These are phyloP conservation scores for Blastobotrys raffinosifermentans DNA, from an alignment of 1,139 yeast species.

Conservation along the genomic window DNA sequence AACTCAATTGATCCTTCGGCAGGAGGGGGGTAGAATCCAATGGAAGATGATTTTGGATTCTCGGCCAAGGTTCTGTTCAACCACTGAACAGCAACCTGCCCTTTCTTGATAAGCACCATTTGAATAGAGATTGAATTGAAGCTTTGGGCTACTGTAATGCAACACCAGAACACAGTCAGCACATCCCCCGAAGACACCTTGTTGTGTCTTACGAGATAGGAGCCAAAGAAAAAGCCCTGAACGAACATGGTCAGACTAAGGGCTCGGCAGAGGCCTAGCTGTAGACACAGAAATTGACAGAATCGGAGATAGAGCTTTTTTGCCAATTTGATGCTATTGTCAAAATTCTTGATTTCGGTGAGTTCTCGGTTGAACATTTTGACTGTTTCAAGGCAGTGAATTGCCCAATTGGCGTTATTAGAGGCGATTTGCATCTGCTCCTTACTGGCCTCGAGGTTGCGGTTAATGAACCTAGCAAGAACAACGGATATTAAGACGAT, in stretches of 20 bases:
- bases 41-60: constrained; percentile 11
- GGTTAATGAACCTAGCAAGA: constrained; percentile 49
- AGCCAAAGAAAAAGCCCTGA: constrained; percentile 91
- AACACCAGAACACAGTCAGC: constrained; percentile 76
- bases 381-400: constrained; percentile 54
- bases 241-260: constrained; percentile 70
- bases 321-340: constrained; percentile 38
- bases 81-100: constrained; percentile 20
- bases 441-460: constrained; percentile 54
- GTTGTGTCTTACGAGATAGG: constrained; percentile 50
- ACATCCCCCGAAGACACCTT: constrained; percentile 54
- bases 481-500: constrained; percentile 46
- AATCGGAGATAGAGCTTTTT: constrained; percentile 44
- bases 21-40: constrained; percentile 30
- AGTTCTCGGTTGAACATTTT: constrained; percentile 55
- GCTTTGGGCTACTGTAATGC: constrained; percentile 61
- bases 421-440: constrained; percentile 50
- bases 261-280: constrained; percentile 52
- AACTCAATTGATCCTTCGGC: constrained; percentile 47
- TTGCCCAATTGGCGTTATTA: constrained; percentile 62
- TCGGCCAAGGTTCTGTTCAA: constrained; percentile 11
- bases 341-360: constrained; percentile 46
- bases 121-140: constrained; percentile 31
- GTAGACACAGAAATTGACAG: constrained; percentile 48
- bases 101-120: constrained; percentile 23